Conservation (phyloP, 2,329 filamentous ascomycete species). For the Calonectria multiphialidica region DNA sequence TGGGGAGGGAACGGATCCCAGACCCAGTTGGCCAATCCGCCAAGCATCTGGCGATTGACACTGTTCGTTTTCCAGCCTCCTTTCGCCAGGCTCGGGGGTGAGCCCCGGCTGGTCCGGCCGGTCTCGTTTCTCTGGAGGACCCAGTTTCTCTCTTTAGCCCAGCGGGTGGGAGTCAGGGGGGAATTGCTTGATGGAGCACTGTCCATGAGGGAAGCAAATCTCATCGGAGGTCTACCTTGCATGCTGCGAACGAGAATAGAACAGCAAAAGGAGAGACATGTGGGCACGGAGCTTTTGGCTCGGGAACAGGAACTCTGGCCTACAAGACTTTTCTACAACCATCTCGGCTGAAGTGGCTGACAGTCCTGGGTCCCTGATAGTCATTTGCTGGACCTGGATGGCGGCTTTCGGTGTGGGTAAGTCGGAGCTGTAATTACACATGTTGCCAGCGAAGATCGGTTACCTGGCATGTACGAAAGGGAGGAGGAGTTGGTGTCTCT, state of each 20-base stretch:
- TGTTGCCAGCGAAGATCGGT: constrained; percentile 10
- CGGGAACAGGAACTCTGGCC: not conserved
- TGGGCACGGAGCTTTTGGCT: constrained; percentile 1
- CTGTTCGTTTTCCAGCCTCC: constrained; percentile 39
- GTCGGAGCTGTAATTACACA: constrained; percentile 1
- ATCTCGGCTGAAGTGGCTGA: constrained; percentile 8
- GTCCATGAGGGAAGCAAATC: constrained; percentile 21
- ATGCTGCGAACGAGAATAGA: not conserved
- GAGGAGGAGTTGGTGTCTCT: not conserved
- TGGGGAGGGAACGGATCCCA: constrained; percentile 9
- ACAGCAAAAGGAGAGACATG: not conserved
- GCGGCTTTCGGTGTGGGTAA: constrained; percentile 16
- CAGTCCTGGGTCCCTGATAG: not conserved
- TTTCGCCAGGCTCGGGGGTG: constrained; percentile 28
- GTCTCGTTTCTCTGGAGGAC: constrained; percentile 19
- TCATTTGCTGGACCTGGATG: constrained; percentile 9
- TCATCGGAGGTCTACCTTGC: constrained; percentile 11
- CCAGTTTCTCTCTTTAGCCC: constrained; percentile 12
- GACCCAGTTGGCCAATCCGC: constrained; percentile 31
- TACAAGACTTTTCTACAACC: not conserved
- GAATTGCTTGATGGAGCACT: constrained; percentile 14
- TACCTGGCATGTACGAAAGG: constrained; percentile 10
- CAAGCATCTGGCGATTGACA: constrained; percentile 40
- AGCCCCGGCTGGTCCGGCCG: constrained; percentile 25
- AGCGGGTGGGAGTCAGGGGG: constrained; percentile 20